These are phyloP conservation scores for Ophiobolus disseminans DNA, from an alignment of 2,329 filamentous ascomycete species.

Conservation along the genomic window DNA sequence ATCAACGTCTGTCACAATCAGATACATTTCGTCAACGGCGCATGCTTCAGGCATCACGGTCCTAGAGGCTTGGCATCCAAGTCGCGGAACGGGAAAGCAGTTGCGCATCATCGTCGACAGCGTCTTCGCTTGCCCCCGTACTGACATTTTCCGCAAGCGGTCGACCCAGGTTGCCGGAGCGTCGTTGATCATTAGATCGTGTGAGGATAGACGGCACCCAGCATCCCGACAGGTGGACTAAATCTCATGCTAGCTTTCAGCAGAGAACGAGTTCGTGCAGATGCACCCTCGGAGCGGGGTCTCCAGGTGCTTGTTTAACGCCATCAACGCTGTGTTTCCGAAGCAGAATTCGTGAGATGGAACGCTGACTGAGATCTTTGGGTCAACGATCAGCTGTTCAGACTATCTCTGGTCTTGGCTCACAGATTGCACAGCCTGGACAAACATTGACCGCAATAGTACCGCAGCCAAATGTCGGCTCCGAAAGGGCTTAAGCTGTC, in stretches of 20 bases:
- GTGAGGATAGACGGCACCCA: constrained; percentile 22
- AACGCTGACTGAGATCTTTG: constrained; percentile 18
- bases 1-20: constrained; percentile 5
- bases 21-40: constrained; percentile 16
- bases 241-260: constrained; percentile 30
- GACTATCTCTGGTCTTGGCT: constrained; percentile 19
- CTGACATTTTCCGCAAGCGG: constrained; percentile 26
- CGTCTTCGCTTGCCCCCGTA: constrained; percentile 23
- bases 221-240: constrained; percentile 27
- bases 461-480: constrained; percentile 6
- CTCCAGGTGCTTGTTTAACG: constrained; percentile 26
- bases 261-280: constrained; percentile 28
- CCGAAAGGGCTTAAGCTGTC: background rate
- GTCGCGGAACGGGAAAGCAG: constrained; percentile 25
- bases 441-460: constrained; percentile 7
- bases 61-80: constrained; percentile 13
- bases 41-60: constrained; percentile 7
- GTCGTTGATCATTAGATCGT: constrained; percentile 24
- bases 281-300: constrained; percentile 31
- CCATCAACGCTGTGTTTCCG: constrained; percentile 25
- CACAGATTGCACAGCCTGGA: constrained; percentile 15
- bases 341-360: constrained; percentile 4
- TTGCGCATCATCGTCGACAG: constrained; percentile 14
- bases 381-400: constrained; percentile 5
- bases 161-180: constrained; percentile 23